These are phyloP conservation scores for Hibiscus tridactylites DNA, from an alignment of 345 rosid genomes.

Conservation along the genomic window DNA sequence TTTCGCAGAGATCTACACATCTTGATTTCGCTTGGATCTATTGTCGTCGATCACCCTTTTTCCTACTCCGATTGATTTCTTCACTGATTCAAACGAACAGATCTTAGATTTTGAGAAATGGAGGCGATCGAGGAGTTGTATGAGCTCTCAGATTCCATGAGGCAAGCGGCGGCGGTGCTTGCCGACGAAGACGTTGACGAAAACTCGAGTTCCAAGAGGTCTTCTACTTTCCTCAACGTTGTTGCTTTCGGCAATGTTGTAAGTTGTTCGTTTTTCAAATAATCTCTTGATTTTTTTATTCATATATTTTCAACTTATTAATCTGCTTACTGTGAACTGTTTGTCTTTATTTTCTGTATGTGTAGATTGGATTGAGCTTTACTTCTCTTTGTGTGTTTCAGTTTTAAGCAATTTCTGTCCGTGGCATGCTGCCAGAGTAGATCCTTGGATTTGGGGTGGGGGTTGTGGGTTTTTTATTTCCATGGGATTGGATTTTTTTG, in stretches of 20 bases:
- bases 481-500: neutral
- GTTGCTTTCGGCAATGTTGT: conserved; percentile 91
- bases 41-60: neutral
- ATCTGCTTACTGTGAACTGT: neutral
- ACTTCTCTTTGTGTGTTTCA: neutral
- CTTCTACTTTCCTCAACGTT: conserved; percentile 73
- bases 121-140: conserved; percentile 87
- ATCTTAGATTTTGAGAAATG: conserved; percentile 28
- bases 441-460: conserved; percentile 5
- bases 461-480: neutral
- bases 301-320: neutral
- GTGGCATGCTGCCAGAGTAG: neutral
- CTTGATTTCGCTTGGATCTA: neutral
- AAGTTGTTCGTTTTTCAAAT: conserved; percentile 35
- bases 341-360: neutral
- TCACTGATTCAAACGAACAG: neutral
- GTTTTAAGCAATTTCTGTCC: neutral
- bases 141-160: conserved; percentile 78
- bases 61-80: neutral
- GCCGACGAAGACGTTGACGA: conserved; percentile 94
- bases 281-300: conserved; percentile 9
- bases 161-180: conserved; percentile 65
- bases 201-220: conserved; percentile 42
- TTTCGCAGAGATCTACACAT: neutral
- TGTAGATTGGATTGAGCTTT: conserved; percentile 7